These are phyloP conservation scores for Rhododendron williamsianum DNA, from an alignment of 148 eudicot species.

Conservation along the genomic window DNA sequence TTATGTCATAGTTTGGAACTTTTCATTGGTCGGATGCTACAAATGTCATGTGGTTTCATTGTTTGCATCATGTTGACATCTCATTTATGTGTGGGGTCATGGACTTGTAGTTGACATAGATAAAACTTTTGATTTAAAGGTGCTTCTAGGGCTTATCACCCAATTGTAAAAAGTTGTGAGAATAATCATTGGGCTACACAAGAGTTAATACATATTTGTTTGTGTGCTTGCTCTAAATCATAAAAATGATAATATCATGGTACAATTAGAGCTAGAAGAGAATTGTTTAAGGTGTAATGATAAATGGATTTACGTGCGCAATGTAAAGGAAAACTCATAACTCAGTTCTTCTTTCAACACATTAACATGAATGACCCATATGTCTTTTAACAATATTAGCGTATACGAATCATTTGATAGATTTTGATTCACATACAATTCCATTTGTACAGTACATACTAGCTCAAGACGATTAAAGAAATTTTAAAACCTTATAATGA, in stretches of 20 bases:
- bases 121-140: background rate
- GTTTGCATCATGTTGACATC: too few relatives aligned
- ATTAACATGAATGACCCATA: too few relatives aligned
- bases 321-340: background rate
- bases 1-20: too few relatives aligned
- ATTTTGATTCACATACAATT: background rate
- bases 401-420: background rate
- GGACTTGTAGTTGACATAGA: background rate
- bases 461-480: background rate
- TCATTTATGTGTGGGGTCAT: too few relatives aligned
- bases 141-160: background rate
- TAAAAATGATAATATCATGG: too few relatives aligned
- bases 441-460: too few relatives aligned
- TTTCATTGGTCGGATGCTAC: too few relatives aligned
- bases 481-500: background rate
- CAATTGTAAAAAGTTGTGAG: background rate
- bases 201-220: background rate
- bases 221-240: too few relatives aligned
- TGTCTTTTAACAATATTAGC: background rate
- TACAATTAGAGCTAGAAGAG: too few relatives aligned
- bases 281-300: too few relatives aligned
- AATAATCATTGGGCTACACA: background rate
- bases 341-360: background rate
- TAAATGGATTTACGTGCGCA: background rate
- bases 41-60: too few relatives aligned